phyloP scores from a whole-genome alignment of 768 basidiomycete species.

The Cyclocybe aegerita region DNA sequence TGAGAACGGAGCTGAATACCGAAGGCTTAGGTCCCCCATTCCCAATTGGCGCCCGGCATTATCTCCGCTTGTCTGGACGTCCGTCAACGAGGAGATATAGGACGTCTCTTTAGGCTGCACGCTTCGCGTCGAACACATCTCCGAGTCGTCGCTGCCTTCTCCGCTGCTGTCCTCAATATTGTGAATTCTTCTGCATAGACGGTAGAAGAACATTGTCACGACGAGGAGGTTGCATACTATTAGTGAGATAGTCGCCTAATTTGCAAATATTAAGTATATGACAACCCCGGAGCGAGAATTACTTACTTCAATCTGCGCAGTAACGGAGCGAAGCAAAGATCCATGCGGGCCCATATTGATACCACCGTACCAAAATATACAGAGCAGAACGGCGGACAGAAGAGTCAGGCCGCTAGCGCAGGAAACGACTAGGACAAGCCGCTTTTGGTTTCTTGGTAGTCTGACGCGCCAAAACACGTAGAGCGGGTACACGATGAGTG shows the following conservation, averaged over 20 bases:
- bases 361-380: conserved; percentile 11
- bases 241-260: conserved; percentile 17
- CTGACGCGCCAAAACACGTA: conserved; percentile 21
- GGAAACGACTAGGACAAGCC: conserved; percentile 21
- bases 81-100: too few relatives aligned
- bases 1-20: too few relatives aligned
- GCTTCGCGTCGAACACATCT: too few relatives aligned
- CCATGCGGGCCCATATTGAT: conserved; percentile 6
- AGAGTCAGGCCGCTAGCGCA: conserved; percentile 20
- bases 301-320: conserved; percentile 18
- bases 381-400: conserved; percentile 16
- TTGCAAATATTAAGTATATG: not conserved
- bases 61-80: too few relatives aligned
- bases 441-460: conserved; percentile 16
- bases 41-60: too few relatives aligned
- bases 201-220: conserved; percentile 6
- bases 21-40: too few relatives aligned
- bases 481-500: conserved; percentile 21
- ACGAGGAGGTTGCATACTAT: conserved; percentile 23
- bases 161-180: too few relatives aligned
- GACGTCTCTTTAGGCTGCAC: too few relatives aligned
- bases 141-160: too few relatives aligned
- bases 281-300: not conserved
- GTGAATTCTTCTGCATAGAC: not conserved
- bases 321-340: conserved; percentile 7